Evolutionary conservation across 2,329 filamentous ascomycete species (phyloP), one percentile per base, ranked within the genome.

Genomic region (Arthrinium puccinioides): DNA sequence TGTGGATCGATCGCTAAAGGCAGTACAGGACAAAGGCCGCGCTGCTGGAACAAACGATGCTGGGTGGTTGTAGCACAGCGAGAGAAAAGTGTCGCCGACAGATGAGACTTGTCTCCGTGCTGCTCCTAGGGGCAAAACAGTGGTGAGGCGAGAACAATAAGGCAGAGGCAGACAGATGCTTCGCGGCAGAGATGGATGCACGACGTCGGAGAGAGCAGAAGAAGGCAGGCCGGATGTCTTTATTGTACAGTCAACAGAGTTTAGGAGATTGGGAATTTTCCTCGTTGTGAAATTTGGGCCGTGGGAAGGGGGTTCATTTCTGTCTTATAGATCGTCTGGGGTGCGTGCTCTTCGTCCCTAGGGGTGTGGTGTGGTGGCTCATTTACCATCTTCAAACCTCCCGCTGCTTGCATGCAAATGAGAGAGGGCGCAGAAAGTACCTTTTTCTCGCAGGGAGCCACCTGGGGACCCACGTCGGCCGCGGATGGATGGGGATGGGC

Each of bases 371-470:
- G 36, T 42, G 32, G 37, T 42, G 29, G 34, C 37, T 38, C 36
- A 42, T 39, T 42, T 42, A 36, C 36, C 40, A 42, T 36, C 27
- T 25, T 39, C 30, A 38, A 36, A 39, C 32, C 23, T 27, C 40
- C 28, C 33, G 40, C n/a, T n/a, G n/a, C n/a, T n/a, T n/a, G n/a
- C 40, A 39, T 42, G 40, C 33, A 42, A 42, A 37, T 42, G 33
- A 36, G 34, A 16, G 33, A 36, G n/a, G n/a, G n/a, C 33, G 23
- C 33, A 36, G 21, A 21, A 40, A 21, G 23, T 37, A 41, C 36
- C 32, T 35, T 37, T 9, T 27, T 23, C 11, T 28, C 33, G 33
- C 33, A 30, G 32, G 32, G 25, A 41, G 36, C 36, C 36, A 39
- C 36, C 36, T 27, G 21, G 23, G 23, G 28, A 18, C 19, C 23